Evolutionary conservation across 805 yeast species (phyloP).

Genomic region (Metschnikowia gruessii): DNA sequence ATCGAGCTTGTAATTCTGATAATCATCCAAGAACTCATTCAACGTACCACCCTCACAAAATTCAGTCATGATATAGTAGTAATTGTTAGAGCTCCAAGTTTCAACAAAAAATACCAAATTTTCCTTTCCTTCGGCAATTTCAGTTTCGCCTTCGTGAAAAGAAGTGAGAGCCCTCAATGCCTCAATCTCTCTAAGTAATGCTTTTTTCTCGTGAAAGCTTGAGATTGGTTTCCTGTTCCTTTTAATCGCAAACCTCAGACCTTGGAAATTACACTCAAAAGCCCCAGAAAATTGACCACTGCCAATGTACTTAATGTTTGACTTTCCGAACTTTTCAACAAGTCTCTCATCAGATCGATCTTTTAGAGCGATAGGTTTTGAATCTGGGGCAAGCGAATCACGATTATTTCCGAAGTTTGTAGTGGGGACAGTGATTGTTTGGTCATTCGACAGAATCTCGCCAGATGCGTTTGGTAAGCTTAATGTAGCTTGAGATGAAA

Average conservation of each 20-base stretch:
- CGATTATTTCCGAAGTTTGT: conserved; percentile 5
- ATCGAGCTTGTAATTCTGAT: conserved; percentile 70
- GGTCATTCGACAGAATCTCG: conserved; percentile 10
- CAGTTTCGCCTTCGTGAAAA: conserved; percentile 37
- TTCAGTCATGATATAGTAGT: conserved; percentile 89
- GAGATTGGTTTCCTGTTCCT: conserved; percentile 66
- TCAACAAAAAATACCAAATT: conserved; percentile 75
- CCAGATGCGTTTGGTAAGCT: conserved; percentile 13
- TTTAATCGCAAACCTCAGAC: conserved; percentile 79
- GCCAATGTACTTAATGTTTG: conserved; percentile 68
- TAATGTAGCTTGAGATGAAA: conserved; percentile 24
- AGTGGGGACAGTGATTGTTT: conserved; percentile 11
- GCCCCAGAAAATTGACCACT: conserved; percentile 89
- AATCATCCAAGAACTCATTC: conserved; percentile 73
- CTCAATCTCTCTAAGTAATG: conserved; percentile 74
- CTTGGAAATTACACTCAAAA: conserved; percentile 70
- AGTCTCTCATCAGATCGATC: conserved; percentile 42
- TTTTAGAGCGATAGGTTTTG: conserved; percentile 6
- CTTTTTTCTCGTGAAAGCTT: conserved; percentile 51
- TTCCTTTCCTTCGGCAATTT: conserved; percentile 64
- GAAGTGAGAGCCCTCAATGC: conserved; percentile 48
- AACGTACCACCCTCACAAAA: conserved; percentile 93
- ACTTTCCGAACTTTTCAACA: conserved; percentile 46
- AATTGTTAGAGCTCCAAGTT: conserved; percentile 78
- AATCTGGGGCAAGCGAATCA: background rate